These are phyloP conservation scores for Yamadazyma atmosphaerica DNA, from an alignment of 1,139 yeast species.

Conservation along the genomic window DNA sequence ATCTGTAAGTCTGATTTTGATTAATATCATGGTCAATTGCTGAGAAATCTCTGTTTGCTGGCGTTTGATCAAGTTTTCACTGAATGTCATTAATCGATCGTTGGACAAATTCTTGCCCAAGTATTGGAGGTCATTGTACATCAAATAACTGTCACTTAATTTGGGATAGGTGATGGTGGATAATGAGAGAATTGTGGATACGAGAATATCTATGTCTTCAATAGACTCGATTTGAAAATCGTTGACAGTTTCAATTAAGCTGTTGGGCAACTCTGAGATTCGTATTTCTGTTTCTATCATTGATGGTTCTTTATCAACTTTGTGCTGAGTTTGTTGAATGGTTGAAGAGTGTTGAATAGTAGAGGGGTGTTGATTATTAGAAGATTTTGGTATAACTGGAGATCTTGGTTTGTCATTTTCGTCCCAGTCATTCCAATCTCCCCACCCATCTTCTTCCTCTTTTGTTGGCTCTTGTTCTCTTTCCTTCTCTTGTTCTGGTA, in stretches of 20 bases:
- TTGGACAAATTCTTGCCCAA: conserved; percentile 18
- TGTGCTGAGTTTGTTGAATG: conserved; percentile 1
- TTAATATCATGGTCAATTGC: conserved; percentile 13
- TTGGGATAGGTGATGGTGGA: conserved; percentile 35
- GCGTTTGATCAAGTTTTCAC: conserved; percentile 18
- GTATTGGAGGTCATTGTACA: conserved; percentile 37
- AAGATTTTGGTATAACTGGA: background rate
- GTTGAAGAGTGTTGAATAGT: background rate
- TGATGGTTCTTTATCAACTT: background rate
- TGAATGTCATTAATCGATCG: conserved; percentile 5
- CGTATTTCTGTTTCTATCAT: conserved; percentile 10
- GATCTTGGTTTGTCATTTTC: conserved; percentile 9
- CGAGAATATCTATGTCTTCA: conserved; percentile 11
- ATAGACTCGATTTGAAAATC: conserved; percentile 20
- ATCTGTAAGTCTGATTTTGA: conserved; percentile 10
- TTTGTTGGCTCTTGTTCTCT: background rate
- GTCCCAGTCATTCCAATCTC: conserved; percentile 21
- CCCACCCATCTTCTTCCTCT: conserved; percentile 20
- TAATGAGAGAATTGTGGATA: conserved; percentile 32
- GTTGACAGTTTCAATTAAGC: conserved; percentile 21
- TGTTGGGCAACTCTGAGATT: conserved; percentile 23
- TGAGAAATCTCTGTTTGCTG: conserved; percentile 11
- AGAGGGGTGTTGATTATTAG: background rate
- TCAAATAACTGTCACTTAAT: conserved; percentile 30
- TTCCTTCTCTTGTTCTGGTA: too few relatives aligned